Evolutionary conservation across 2,329 filamentous ascomycete genomes (phyloP).

Genomic region (Ilyonectria mors-panacis): DNA sequence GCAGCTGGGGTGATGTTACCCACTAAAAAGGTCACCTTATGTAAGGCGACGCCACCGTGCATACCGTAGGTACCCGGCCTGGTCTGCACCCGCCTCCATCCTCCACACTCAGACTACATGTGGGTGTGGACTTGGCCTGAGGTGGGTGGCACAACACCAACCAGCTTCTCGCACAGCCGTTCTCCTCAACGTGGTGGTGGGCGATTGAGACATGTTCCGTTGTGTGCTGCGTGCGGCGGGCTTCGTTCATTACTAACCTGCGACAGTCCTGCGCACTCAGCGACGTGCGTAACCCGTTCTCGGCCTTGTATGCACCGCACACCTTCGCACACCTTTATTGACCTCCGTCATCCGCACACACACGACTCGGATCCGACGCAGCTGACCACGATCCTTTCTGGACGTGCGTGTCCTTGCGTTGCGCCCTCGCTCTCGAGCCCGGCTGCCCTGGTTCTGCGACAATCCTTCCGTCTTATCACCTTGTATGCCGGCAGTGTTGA

Average conservation of each 20-base stretch:
- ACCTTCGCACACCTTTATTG: conserved; percentile 2
- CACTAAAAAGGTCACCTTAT: conserved; percentile 33
- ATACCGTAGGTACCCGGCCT: conserved; percentile 21
- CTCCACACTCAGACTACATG: not conserved
- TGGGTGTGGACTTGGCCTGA: not conserved
- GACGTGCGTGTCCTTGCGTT: not conserved
- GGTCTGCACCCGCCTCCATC: conserved; percentile 3
- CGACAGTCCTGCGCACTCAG: not conserved
- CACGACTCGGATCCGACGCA: conserved; percentile 17
- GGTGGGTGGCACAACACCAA: conserved; percentile 24
- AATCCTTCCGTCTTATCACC: not conserved
- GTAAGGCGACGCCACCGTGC: conserved; percentile 43
- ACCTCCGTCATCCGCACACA: conserved; percentile 14
- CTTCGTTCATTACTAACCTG: conserved; percentile 4
- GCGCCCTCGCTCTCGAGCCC: conserved; percentile 16
- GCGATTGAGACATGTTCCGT: conserved; percentile 11
- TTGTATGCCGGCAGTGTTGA: conserved; percentile 24
- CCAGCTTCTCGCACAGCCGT: conserved; percentile 12
- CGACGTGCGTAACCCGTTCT: conserved; percentile 6
- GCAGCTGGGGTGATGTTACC: conserved; percentile 10
- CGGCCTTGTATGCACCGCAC: conserved; percentile 12
- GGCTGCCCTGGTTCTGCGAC: not conserved
- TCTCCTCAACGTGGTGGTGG: conserved; percentile 7
- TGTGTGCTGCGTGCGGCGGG: not conserved
- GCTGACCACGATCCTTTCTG: conserved; percentile 21